These are phyloP conservation scores for Saturnispora serradocipensis DNA, from an alignment of 805 yeast species.

Conservation along the genomic window DNA sequence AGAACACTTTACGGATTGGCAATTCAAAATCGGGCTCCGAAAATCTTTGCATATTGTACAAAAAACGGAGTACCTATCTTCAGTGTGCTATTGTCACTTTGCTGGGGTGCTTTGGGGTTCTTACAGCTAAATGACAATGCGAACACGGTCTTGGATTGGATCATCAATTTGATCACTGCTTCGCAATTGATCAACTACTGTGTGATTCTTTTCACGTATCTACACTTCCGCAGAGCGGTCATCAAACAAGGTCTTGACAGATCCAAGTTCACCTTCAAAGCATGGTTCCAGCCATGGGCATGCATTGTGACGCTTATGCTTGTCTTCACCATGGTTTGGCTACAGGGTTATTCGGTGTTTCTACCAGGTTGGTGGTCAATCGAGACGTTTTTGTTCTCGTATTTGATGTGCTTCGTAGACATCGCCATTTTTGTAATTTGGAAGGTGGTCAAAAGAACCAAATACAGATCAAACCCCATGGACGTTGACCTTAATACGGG, in stretches of 20 bases:
- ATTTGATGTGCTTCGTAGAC: conserved; percentile 58
- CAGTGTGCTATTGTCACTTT: conserved; percentile 42
- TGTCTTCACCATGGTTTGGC: conserved; percentile 31
- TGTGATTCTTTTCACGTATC: conserved; percentile 46
- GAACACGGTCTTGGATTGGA: conserved; percentile 62
- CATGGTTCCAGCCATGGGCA: conserved; percentile 32
- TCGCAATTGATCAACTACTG: conserved; percentile 58
- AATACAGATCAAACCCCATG: conserved; percentile 32
- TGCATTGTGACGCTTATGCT: conserved; percentile 16
- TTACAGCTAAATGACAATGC: conserved; percentile 54
- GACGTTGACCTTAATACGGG: conserved; percentile 49
- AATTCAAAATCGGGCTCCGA: conserved; percentile 63
- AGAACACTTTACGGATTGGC: conserved; percentile 62
- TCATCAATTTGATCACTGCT: conserved; percentile 60
- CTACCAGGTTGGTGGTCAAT: conserved; percentile 71
- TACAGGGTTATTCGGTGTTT: conserved; percentile 43
- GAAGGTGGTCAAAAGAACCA: conserved; percentile 44
- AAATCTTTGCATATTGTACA: conserved; percentile 50
- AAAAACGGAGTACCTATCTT: conserved; percentile 67
- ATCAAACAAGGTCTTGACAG: conserved; percentile 42
- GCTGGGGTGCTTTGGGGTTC: conserved; percentile 62
- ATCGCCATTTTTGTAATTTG: conserved; percentile 39
- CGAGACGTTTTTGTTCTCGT: conserved; percentile 55
- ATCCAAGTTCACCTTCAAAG: conserved; percentile 37
- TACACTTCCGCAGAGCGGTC: conserved; percentile 54